A percentile compares a stretch with the other conserved stretches of the same genome.
Conservation (phyloP, 345 rosid species). For the Citrus sp. region DNA sequence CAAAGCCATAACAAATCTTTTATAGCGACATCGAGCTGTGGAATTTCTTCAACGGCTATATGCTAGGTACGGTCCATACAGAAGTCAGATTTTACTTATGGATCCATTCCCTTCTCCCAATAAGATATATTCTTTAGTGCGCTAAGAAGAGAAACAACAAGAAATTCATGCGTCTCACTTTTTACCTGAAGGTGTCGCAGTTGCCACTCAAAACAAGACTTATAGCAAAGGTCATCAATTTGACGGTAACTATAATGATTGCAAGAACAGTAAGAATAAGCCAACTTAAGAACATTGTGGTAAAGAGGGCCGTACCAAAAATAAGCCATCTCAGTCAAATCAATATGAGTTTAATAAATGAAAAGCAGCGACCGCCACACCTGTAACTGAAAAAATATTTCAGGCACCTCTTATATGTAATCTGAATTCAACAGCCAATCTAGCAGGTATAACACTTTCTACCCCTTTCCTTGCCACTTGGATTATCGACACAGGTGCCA, state of each 20-base stretch:
- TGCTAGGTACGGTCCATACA: neutral
- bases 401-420: too few relatives aligned
- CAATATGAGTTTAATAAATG: too few relatives aligned
- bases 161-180: neutral
- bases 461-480: neutral
- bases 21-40: neutral
- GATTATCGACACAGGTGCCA: neutral
- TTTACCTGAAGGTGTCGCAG: neutral
- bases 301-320: too few relatives aligned
- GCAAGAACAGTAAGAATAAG: too few relatives aligned
- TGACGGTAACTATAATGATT: too few relatives aligned
- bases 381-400: too few relatives aligned
- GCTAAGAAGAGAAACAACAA: neutral
- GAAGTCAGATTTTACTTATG: neutral
- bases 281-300: too few relatives aligned
- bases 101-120: neutral
- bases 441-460: too few relatives aligned
- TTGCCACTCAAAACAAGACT: neutral
- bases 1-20: neutral
- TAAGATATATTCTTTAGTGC: neutral
- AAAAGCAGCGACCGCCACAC: too few relatives aligned
- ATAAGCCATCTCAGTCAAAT: too few relatives aligned
- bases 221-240: too few relatives aligned
- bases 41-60: neutral
- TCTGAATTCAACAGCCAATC: too few relatives aligned